Percentiles rank a stretch among this genome's conserved stretches.
phyloP scores from a whole-genome alignment of 352 stramenopile species.

The Albugo laibachii region DNA sequence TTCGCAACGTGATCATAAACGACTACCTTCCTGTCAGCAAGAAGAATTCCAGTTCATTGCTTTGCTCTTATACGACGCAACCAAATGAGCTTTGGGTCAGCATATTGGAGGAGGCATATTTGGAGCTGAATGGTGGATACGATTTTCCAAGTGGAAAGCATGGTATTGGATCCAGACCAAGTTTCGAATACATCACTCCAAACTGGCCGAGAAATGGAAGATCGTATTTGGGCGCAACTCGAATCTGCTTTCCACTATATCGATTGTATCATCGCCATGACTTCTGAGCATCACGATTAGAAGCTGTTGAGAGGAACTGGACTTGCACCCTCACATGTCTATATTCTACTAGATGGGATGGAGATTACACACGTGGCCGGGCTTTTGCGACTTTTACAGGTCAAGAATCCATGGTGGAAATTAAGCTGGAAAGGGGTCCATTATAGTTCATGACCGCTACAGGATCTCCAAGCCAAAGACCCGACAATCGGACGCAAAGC shows the following conservation, averaged over 20 bases:
- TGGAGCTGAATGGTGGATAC: conserved; percentile 96
- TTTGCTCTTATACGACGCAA: conserved; percentile 71
- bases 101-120: conserved; percentile 96
- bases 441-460: conserved; percentile 39
- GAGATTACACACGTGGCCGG: conserved; percentile 39
- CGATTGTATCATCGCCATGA: conserved; percentile 95
- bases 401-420: conserved; percentile 94
- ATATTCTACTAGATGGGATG: conserved; percentile 88
- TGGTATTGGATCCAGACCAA: conserved; percentile 90
- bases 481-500: too few species aligned
- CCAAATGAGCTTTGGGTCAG: conserved; percentile 84
- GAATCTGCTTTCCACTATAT: conserved; percentile 86
- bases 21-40: conserved; percentile 84
- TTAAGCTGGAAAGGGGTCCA: conserved; percentile 75
- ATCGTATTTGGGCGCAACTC: conserved; percentile 78
- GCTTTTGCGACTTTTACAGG: conserved; percentile 62
- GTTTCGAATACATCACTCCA: conserved; percentile 40
- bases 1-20: conserved; percentile 87
- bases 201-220: conserved; percentile 10
- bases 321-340: conserved; percentile 91
- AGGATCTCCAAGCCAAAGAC: background rate
- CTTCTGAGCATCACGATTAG: conserved; percentile 67
- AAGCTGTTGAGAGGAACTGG: conserved; percentile 69
- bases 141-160: conserved; percentile 94
- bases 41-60: conserved; percentile 21